Base-by-base conservation (phyloP, 2,329 filamentous ascomycete species). In the Xylariales sp. region DNA sequence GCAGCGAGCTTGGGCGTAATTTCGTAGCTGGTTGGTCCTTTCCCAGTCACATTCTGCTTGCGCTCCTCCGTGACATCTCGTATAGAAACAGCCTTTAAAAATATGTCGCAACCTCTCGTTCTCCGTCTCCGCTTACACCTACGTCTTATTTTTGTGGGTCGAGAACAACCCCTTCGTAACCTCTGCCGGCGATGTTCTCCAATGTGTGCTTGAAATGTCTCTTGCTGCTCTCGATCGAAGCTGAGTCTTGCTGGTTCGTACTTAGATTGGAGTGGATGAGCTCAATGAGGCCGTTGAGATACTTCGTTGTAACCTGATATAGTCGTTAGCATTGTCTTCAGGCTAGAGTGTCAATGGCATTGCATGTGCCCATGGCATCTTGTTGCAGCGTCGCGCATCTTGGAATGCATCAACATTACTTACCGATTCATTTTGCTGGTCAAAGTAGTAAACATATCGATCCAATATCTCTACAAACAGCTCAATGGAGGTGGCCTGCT, bases 361-460 rank as follows among this genome's bases (percentile, higher is more conserved):
- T n/a, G n/a, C n/a, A n/a, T n/a, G n/a, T n/a, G n/a, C n/a, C n/a
- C n/a, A n/a, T n/a, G n/a, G n/a, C n/a, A n/a, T n/a, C n/a, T n/a
- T n/a, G n/a, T n/a, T n/a, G n/a, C n/a, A n/a, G n/a, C n/a, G n/a
- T n/a, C n/a, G n/a, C n/a, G n/a, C n/a, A n/a, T n/a, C n/a, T n/a
- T 15, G 16, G 21, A 6, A 10, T 19, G 7, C 6, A 27, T 18
- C 12, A 12, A 10, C 29, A 19, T 6, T 3, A 56, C 74, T 56
- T 60, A 78, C 93, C 49, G 90, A 90, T 66, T 98, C 93, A 63
- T 98, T 98, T 59, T 95, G 88, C 62, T 98, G 91, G 63, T 98
- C 93, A 67, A 96, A 98, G 69, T 97, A 98, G 64, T 98, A 98
- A 37, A 97, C 90, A 60, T 98, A 98, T 62, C 93, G 82, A 62